Base-by-base conservation (phyloP, 2,329 filamentous ascomycete genomes). In the Aureobasidium leucospermi region DNA sequence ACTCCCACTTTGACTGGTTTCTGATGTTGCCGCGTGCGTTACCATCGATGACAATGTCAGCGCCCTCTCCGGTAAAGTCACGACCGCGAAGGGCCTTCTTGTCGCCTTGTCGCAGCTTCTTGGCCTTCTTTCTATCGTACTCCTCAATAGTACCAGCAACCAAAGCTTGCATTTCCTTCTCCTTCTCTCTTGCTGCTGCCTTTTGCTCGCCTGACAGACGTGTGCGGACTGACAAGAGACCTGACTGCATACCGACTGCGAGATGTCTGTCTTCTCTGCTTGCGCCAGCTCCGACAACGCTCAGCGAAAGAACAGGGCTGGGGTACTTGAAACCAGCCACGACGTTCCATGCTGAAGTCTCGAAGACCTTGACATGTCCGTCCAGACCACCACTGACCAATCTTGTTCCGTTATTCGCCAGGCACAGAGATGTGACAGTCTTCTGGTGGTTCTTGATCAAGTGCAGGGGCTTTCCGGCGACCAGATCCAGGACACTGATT, bases 341-440 rank as follows among this genome's bases (percentile, higher is more conserved):
- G 7, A 97, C 89, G 70, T 96, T 96, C 94, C 94, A 99, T 53
- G 85, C 87, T 0, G 86, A 86, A 1, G 92, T 96, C 75, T 97
- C 93, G 68, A 96, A 97, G 41, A 99, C 85, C 76, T 99, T 99
- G 76, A 97, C 86, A 74, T 97, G 94, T 9, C 94, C 95, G 72
- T 99, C 94, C 47, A 99, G 80, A 19, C 87, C 91, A 73, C 91
- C 94, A 64, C 87, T 92, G 58, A 99, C 83, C 60, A 99, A 81
- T 53, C 94, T 85, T 53, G 85, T 85, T 48, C 89, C 89, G 65
- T 88, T 84, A 46, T 90, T 92, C 7, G 91, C 92, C 36, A 95
- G 78, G 55, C 87, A 86, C 58, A 99, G 81, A 7, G 88, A 86
- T 0, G 94, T 97, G 62, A 99, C 92, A 0, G 94, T 96, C 83